Evolutionary conservation across 2,329 filamentous ascomycete species (phyloP).

Genomic region (Cladosporium sphaerospermum): DNA sequence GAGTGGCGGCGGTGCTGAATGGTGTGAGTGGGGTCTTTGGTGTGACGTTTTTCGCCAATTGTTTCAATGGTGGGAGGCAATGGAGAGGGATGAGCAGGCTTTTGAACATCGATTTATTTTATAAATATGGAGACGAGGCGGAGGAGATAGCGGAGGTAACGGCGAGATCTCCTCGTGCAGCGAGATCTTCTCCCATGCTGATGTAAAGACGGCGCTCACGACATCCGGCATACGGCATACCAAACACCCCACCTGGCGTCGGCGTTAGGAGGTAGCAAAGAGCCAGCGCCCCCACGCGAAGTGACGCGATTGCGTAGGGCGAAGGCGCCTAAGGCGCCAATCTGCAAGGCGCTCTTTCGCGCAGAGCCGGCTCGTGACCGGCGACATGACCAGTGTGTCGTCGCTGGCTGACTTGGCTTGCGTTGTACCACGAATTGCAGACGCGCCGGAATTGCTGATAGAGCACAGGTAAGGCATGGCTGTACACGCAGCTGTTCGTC

Average conservation of each 20-base stretch:
- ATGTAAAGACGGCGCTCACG: too few species aligned
- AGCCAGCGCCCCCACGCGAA: conserved; percentile 1
- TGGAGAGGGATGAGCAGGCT: background rate
- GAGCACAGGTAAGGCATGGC: too few species aligned
- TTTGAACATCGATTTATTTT: background rate
- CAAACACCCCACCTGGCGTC: background rate
- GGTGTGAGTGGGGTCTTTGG: background rate
- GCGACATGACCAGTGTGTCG: too few species aligned
- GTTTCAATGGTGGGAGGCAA: background rate
- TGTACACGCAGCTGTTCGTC: too few species aligned
- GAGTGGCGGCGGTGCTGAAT: conserved; percentile 12
- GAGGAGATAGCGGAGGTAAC: background rate
- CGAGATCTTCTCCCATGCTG: too few species aligned
- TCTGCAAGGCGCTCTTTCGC: too few species aligned
- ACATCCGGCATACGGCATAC: background rate
- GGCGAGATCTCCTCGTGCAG: too few species aligned
- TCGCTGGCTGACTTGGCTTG: too few species aligned
- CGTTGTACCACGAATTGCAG: too few species aligned
- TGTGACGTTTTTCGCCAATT: background rate
- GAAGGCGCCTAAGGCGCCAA: too few species aligned
- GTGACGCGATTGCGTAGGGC: conserved; percentile 1
- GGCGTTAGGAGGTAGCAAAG: conserved; percentile 3
- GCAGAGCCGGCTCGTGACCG: too few species aligned
- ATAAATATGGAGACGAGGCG: background rate
- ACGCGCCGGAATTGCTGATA: too few species aligned